phyloP scores from a whole-genome alignment of 2,329 filamentous ascomycete species.

The Metarhizium guizhouense region DNA sequence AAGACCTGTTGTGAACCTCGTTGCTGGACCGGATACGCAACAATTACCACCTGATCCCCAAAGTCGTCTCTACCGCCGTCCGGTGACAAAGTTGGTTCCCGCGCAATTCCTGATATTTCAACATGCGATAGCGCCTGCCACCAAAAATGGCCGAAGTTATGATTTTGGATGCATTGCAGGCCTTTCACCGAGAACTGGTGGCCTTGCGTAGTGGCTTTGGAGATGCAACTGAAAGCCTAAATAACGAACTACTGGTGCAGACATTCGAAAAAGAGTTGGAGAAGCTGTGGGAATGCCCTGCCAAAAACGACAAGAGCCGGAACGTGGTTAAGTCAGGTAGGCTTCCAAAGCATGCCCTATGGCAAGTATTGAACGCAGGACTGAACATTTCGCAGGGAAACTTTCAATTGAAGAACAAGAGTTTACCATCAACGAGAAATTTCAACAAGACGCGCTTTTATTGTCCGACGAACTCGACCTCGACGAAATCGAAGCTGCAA shows the following conservation, averaged over 20 bases:
- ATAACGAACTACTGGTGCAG: conserved; percentile 60
- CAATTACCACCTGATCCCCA: conserved; percentile 1
- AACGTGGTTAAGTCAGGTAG: conserved; percentile 59
- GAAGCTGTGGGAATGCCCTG: conserved; percentile 63
- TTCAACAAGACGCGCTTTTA: conserved; percentile 72
- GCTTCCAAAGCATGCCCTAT: conserved; percentile 10
- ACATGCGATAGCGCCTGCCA: conserved; percentile 37
- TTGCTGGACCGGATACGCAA: conserved; percentile 9
- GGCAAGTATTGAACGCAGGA: conserved; percentile 1
- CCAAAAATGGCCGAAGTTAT: conserved; percentile 62
- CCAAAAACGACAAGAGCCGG: conserved; percentile 67
- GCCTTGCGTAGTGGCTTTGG: conserved; percentile 62
- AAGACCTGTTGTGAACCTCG: conserved; percentile 1
- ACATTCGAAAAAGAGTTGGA: conserved; percentile 65
- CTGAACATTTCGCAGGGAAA: conserved; percentile 49
- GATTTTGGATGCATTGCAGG: conserved; percentile 68
- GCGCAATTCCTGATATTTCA: conserved; percentile 11
- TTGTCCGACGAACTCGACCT: conserved; percentile 83
- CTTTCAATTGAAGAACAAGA: conserved; percentile 63
- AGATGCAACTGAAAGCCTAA: conserved; percentile 54
- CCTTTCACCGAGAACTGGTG: conserved; percentile 77
- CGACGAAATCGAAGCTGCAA: conserved; percentile 78
- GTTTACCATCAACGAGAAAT: conserved; percentile 77
- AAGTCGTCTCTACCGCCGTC: conserved; percentile 1
- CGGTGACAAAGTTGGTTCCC: neutral